Base-by-base conservation (phyloP, 2,329 filamentous ascomycete species). In the Gaeumannomyces tritici region DNA sequence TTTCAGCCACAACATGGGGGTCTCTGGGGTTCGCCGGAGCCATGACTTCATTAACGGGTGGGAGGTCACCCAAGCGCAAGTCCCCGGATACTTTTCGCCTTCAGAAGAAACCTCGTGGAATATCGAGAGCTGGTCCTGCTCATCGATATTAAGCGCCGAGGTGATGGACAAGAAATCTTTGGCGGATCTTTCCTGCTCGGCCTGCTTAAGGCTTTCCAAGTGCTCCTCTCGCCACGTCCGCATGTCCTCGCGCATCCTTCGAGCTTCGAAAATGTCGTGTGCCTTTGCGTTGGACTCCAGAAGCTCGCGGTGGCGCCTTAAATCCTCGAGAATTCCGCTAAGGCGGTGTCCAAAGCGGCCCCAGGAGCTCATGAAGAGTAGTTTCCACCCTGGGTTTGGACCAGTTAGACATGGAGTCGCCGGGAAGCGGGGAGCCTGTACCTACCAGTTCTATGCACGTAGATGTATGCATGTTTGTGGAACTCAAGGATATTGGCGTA, bases 401-500 rank as follows among this genome's bases (percentile, higher is more conserved):
- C 5, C 2, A 18, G 35, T 42, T 15, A 42, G 35, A 13, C 2
- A 42, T 18, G 13, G 5, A 35, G 15, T 12, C 35, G 35, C 15
- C 12, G 15, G 18, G 4, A 15, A 6, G 1, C 2, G 18, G 4
- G 35, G 15, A 42, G 15, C 35, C 18, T 4, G 5, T 42, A 6
- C 35, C 3, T 42, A 18, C 35, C 35, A 6, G 4, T 42, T 18
- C 7, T 42, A 15, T 42, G 35, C 35, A 18, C 35, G 15, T 18
- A 42, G 1, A 6, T 42, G 35, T 42, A 42, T 6, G 35, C 77
- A 3, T 74, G 58, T 27, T 73, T 73, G 60, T 83, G 80, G 51
- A 82, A 82, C 15, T 75, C 64, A 0, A 82, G 68, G 26, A 82
- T 80, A n/a, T 82, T 77, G 0, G 73, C 67, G 55, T 82, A 82